Percentiles rank a stretch among this genome's conserved stretches.
Conservation (phyloP, 2,329 filamentous ascomycete genomes). For the Amauroascus niger region DNA sequence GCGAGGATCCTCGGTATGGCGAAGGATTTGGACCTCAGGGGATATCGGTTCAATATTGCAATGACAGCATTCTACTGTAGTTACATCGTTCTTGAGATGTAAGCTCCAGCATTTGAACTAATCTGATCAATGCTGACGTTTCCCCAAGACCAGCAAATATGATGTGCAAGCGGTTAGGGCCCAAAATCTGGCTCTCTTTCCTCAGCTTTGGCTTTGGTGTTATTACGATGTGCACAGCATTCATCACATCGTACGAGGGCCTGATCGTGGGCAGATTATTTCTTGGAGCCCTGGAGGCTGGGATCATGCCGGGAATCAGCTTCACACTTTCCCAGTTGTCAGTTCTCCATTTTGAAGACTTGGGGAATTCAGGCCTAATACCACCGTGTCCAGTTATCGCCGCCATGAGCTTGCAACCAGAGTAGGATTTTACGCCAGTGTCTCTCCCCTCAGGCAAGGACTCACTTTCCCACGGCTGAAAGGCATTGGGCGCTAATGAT, state of each 20-base stretch:
- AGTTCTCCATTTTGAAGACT: background rate
- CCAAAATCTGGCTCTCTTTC: conserved; percentile 10
- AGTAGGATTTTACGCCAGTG: conserved; percentile 7
- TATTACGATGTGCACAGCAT: conserved; percentile 9
- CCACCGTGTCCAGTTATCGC: background rate
- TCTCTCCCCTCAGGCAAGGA: conserved; percentile 2
- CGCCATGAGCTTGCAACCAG: conserved; percentile 9
- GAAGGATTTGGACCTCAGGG: conserved; percentile 3
- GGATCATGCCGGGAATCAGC: conserved; percentile 9
- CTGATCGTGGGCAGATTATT: background rate
- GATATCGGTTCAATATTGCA: conserved; percentile 10
- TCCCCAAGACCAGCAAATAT: conserved; percentile 3
- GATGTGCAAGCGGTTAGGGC: conserved; percentile 9
- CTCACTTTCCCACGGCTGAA: background rate
- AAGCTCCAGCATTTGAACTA: background rate
- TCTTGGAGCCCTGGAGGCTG: conserved; percentile 6
- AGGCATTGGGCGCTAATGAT: background rate
- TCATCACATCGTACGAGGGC: conserved; percentile 6
- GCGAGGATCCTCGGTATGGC: conserved; percentile 10
- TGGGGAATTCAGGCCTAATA: background rate
- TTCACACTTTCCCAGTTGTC: conserved; percentile 10
- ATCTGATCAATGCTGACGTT: background rate
- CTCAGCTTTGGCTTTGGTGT: conserved; percentile 7
- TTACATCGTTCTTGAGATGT: conserved; percentile 10
- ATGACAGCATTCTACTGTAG: conserved; percentile 9